Evolutionary conservation across 73 alveolate species (phyloP).

Genomic region (Paraurostyla sp.): DNA sequence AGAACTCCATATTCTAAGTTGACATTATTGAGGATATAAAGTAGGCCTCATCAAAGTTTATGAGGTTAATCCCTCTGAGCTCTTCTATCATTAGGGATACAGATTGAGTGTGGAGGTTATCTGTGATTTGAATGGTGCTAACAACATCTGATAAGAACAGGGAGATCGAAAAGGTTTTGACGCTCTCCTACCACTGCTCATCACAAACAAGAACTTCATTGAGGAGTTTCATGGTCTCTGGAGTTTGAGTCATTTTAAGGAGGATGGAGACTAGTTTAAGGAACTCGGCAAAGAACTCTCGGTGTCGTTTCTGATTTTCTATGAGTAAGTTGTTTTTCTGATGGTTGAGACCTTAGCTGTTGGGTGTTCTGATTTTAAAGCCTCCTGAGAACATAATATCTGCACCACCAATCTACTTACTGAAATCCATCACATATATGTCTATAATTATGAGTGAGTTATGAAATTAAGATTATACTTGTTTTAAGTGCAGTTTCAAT

Average conservation of each 20-base stretch:
- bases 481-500: constrained; percentile 74
- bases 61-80: constrained; percentile 38
- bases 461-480: constrained; percentile 20
- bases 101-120: neutral
- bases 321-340: neutral
- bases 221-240: constrained; percentile 76
- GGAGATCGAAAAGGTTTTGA: constrained; percentile 60
- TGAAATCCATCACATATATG: constrained; percentile 38
- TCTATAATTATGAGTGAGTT: neutral
- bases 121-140: neutral
- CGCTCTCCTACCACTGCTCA: constrained; percentile 77
- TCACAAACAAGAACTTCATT: constrained; percentile 74
- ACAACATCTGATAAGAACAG: constrained; percentile 56
- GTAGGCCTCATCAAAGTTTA: constrained; percentile 55
- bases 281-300: constrained; percentile 66
- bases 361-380: constrained; percentile 34
- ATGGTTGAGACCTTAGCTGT: neutral
- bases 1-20: constrained; percentile 4
- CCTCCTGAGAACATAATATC: constrained; percentile 27
- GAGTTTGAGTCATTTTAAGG: constrained; percentile 63
- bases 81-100: constrained; percentile 30
- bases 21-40: constrained; percentile 7
- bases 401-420: neutral
- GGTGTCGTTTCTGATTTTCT: constrained; percentile 8
- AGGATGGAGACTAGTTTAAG: constrained; percentile 61